Evolutionary conservation across 805 yeast genomes (phyloP).

Genomic region (Scheffersomyces coipomensis): DNA sequence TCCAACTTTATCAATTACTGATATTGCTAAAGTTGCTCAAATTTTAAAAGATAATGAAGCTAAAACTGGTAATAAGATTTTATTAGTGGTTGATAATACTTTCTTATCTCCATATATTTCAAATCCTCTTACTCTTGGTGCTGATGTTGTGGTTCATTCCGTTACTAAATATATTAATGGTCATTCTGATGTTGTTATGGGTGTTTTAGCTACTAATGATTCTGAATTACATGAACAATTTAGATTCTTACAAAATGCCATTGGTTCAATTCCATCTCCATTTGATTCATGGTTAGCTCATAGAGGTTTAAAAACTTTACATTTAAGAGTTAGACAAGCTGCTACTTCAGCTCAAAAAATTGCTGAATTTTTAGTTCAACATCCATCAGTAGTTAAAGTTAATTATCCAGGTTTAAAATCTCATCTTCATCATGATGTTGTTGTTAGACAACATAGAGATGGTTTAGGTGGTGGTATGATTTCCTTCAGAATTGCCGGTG

Average conservation of each 20-base stretch:
- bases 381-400: constrained; percentile 59
- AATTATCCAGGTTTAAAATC: constrained; percentile 81
- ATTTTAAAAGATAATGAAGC: constrained; percentile 47
- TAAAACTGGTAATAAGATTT: constrained; percentile 49
- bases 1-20: constrained; percentile 81
- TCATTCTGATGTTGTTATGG: constrained; percentile 89
- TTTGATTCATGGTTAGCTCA: constrained; percentile 93
- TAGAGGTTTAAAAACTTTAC: constrained; percentile 86
- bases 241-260: constrained; percentile 80
- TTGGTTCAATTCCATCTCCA: constrained; percentile 87
- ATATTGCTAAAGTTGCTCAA: constrained; percentile 60
- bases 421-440: constrained; percentile 63
- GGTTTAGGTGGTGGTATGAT: constrained; percentile 91
- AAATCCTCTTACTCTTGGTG: constrained; percentile 80
- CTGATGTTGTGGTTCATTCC: constrained; percentile 84
- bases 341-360: constrained; percentile 63
- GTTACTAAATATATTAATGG: constrained; percentile 91
- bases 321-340: constrained; percentile 74
- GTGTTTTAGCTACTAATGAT: constrained; percentile 71
- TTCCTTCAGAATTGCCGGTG: constrained; percentile 83
- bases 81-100: constrained; percentile 82
- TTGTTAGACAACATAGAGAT: constrained; percentile 73
- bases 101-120: constrained; percentile 85
- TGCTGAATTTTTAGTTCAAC: constrained; percentile 58
- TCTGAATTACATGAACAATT: constrained; percentile 59